Conservation (phyloP, 108 stramenopile species). For the Phaeodactylum tricornutum region DNA sequence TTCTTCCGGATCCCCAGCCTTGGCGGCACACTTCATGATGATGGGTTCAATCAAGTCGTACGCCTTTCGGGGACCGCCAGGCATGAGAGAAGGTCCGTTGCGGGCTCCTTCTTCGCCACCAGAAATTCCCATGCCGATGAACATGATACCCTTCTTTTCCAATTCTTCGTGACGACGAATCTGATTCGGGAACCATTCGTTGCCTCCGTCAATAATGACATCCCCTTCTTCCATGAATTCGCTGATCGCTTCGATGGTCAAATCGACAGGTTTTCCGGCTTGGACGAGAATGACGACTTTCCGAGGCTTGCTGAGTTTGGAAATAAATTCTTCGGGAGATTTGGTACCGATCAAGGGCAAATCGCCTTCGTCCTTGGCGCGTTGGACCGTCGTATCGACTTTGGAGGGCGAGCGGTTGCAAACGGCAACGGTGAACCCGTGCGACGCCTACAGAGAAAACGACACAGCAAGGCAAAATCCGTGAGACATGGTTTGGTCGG, state of each 20-base stretch:
- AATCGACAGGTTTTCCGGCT: conserved; percentile 96
- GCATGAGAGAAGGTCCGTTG: conserved; percentile 96
- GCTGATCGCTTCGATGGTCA: conserved; percentile 73
- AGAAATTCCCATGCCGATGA: conserved; percentile 97
- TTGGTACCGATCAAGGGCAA: conserved; percentile 78
- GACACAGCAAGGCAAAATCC: conserved; percentile 25
- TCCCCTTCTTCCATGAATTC: conserved; percentile 88
- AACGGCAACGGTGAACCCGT: conserved; percentile 91
- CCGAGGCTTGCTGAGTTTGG: conserved; percentile 76
- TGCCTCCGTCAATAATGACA: conserved; percentile 96
- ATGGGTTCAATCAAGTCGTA: conserved; percentile 93
- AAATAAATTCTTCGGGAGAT: conserved; percentile 62
- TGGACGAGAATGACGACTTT: conserved; percentile 92
- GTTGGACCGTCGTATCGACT: conserved; percentile 86
- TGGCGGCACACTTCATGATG: conserved; percentile 88
- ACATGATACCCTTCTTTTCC: conserved; percentile 78
- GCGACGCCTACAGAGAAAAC: too few species aligned
- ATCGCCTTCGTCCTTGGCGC: conserved; percentile 90
- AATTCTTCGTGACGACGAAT: conserved; percentile 85
- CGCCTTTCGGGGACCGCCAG: conserved; percentile 93
- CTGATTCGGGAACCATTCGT: conserved; percentile 98
- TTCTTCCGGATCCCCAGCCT: conserved; percentile 64
- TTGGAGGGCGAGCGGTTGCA: conserved; percentile 90
- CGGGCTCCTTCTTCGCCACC: conserved; percentile 99
- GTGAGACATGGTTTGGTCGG: too few species aligned